Evolutionary conservation across 495 filamentous ascomycete species (phyloP), one percentile per base, ranked within the genome.

Genomic region (Alectoria sarmentosa): DNA sequence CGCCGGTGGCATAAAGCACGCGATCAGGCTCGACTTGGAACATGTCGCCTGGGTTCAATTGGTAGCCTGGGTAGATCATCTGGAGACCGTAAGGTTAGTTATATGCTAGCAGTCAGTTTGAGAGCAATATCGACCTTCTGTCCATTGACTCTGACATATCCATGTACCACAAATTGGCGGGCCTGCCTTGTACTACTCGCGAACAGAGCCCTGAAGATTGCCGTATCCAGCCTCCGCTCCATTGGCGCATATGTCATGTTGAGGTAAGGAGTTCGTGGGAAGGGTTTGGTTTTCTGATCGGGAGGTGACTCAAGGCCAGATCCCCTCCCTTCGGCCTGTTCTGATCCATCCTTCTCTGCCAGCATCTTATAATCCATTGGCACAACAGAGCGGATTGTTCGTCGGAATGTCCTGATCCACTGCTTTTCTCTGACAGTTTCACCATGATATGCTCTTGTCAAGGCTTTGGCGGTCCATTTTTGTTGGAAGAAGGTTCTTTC

Each of bases 21-120:
- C 86, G 84, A 9, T 94, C 90, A 49, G 87, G 82, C 11, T 96
- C 89, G 71, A 98, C 95, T 71, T 93, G 90, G 82, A 98, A 98
- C 81, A 98, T 88, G 73, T 98, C 94, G 58, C 94, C 94, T 14
- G 94, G 94, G 76, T 98, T 98, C 36, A 98, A 87, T 71, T 92
- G 88, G 77, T 98, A 98, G 66, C 90, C 87, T 1, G 94, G 92
- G 72, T 96, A 87, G 56, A 80, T 82, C 90, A 98, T 96, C 94
- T 97, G 28, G 30, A 17, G 17, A n/a, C 7, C 10, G 17, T 41
- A n/a, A 32, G 26, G 46, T 62, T 13, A 66, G 39, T 41, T 34
- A 34, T 39, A 13, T 30, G 26, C 11, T 34, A 28, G 48, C 3
- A 26, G 39, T 32, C 32, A 19, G 30, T 28, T 34, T 32, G 41